Percentiles rank a stretch among this genome's conserved stretches.
phyloP scores from a whole-genome alignment of 805 yeast genomes.

The Nakazawaea peltata region DNA sequence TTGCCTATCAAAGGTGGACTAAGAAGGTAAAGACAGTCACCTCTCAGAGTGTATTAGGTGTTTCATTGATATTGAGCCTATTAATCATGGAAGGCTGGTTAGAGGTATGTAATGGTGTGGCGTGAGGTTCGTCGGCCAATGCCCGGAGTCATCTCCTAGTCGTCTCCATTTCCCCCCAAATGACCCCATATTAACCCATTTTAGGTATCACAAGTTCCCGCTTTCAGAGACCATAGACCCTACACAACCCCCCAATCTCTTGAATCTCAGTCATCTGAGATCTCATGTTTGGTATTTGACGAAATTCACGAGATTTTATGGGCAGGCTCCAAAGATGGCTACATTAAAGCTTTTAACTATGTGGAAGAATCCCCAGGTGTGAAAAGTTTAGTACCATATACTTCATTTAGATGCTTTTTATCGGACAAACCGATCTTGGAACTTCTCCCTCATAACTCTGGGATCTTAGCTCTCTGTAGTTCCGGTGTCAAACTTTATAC shows the following conservation, averaged over 20 bases:
- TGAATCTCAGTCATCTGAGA: conserved; percentile 18
- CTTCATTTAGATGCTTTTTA: conserved; percentile 46
- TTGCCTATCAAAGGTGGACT: too few relatives aligned
- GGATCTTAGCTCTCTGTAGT: conserved; percentile 48
- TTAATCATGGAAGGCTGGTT: conserved; percentile 41
- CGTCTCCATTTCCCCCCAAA: too few relatives aligned
- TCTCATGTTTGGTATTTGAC: conserved; percentile 48
- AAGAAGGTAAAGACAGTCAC: too few relatives aligned
- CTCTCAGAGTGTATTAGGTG: too few relatives aligned
- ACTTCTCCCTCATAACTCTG: conserved; percentile 45
- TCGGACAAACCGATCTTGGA: conserved; percentile 35
- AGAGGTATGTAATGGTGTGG: conserved; percentile 37
- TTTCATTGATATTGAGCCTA: too few relatives aligned
- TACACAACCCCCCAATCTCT: too few relatives aligned
- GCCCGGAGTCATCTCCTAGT: too few relatives aligned
- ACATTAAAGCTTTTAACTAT: conserved; percentile 26
- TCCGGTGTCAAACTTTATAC: conserved; percentile 44
- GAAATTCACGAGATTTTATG: conserved; percentile 69
- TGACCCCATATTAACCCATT: neutral
- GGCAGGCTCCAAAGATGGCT: conserved; percentile 70
- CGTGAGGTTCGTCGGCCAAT: too few relatives aligned
- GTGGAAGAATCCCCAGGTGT: conserved; percentile 21
- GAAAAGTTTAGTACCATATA: conserved; percentile 43
- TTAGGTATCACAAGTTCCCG: conserved; percentile 26
- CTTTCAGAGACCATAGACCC: conserved; percentile 16